phyloP scores from a whole-genome alignment of 768 basidiomycete genomes.

The Lanmaoa rubissima region DNA sequence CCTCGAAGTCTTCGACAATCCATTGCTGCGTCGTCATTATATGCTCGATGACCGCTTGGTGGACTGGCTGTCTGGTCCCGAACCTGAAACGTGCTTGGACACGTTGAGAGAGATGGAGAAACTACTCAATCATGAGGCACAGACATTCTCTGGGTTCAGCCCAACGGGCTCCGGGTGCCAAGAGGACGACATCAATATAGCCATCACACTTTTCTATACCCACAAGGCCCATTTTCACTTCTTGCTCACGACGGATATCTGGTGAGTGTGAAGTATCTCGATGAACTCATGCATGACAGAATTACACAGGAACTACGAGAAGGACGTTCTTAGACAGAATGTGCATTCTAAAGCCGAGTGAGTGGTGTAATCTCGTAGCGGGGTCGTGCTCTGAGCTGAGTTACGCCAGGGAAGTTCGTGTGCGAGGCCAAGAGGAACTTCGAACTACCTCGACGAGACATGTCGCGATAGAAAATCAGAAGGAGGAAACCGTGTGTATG shows the following conservation, averaged over 20 bases:
- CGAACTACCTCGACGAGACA: neutral
- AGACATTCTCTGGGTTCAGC: neutral
- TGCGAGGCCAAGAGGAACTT: neutral
- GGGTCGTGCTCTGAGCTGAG: neutral
- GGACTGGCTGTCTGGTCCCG: slow-evolving; percentile 2
- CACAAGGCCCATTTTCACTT: slow-evolving; percentile 8
- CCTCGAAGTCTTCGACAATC: neutral
- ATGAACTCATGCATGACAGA: neutral
- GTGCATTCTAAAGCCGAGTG: neutral
- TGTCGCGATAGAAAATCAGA: neutral
- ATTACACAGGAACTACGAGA: slow-evolving; percentile 1
- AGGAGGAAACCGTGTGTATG: slow-evolving; percentile 4
- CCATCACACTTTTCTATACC: neutral
- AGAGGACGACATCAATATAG: neutral
- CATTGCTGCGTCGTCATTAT: neutral
- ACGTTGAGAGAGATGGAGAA: neutral
- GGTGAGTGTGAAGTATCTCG: neutral
- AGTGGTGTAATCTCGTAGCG: neutral
- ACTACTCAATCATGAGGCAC: neutral
- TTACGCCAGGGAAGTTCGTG: neutral
- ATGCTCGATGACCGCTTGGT: slow-evolving; percentile 3
- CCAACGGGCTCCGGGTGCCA: neutral
- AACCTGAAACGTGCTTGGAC: slow-evolving; percentile 5
- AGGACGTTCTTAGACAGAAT: neutral
- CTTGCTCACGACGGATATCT: slow-evolving; percentile 10